Evolutionary conservation across 441 rosid genomes (phyloP).

Genomic region (Cnidoscolus chayamansa): DNA sequence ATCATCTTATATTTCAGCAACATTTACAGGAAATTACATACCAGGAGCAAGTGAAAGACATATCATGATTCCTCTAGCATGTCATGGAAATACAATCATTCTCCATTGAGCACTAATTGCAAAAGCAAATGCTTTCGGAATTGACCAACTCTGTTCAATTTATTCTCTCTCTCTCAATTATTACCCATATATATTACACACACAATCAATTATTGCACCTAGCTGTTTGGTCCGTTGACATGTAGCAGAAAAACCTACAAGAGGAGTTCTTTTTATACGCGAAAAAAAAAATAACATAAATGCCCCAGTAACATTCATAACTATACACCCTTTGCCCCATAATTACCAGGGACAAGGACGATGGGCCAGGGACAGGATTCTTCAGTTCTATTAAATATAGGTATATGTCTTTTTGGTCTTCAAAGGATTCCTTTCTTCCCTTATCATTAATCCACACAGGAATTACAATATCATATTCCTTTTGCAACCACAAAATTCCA

Average conservation of each 20-base stretch:
- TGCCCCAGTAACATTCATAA: background rate
- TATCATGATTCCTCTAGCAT: background rate
- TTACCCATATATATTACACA: background rate
- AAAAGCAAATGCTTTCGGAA: background rate
- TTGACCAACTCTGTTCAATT: background rate
- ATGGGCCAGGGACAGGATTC: background rate
- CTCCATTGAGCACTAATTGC: constrained; percentile 3
- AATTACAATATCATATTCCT: background rate
- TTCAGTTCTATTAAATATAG: background rate
- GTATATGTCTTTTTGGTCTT: background rate
- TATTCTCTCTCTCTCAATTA: background rate
- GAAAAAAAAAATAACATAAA: too few species aligned
- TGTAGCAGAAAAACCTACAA: too few species aligned
- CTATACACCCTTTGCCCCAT: too few species aligned
- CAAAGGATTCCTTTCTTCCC: background rate
- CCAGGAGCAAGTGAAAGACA: background rate
- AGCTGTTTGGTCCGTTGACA: too few species aligned
- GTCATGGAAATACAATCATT: constrained; percentile 15
- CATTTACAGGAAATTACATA: background rate
- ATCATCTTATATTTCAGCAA: too few species aligned
- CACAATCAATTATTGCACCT: background rate
- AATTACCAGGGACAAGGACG: background rate
- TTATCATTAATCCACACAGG: background rate
- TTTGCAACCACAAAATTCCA: background rate
- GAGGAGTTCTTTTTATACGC: too few species aligned